Percentiles rank a stretch among this genome's conserved stretches.
These are phyloP conservation scores for Borovskyia barvae DNA, from an alignment of 208 protist genomes.

Conservation along the genomic window DNA sequence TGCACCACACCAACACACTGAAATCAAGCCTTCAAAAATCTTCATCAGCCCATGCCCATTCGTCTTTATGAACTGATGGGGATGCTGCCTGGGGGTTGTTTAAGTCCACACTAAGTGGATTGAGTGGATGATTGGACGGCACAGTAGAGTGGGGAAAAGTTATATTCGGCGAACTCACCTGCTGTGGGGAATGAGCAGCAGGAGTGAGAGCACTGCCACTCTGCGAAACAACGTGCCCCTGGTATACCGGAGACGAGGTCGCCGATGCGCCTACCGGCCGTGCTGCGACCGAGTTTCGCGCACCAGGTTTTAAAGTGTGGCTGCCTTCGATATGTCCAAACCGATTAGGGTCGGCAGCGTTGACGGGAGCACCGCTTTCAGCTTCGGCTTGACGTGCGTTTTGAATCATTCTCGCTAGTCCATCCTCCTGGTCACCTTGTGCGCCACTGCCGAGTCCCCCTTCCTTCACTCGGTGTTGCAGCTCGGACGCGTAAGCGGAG, in stretches of 20 bases:
- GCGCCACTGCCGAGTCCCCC: background rate
- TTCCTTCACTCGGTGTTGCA: slow-evolving; percentile 40
- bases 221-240: slow-evolving; percentile 5
- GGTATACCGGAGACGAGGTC: slow-evolving; percentile 4
- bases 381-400: slow-evolving; percentile 40
- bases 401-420: slow-evolving; percentile 34
- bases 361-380: slow-evolving; percentile 2
- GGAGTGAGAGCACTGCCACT: background rate
- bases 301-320: background rate
- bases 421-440: slow-evolving; percentile 25
- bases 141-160: too few relatives aligned
- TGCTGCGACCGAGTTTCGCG: background rate
- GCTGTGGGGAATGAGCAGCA: too few relatives aligned
- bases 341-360: slow-evolving; percentile 2
- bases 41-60: slow-evolving; percentile 52
- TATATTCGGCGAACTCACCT: too few relatives aligned
- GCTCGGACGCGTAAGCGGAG: slow-evolving; percentile 38
- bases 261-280: background rate
- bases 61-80: slow-evolving; percentile 20
- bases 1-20: too few relatives aligned
- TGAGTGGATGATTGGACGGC: background rate
- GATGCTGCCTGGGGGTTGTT: background rate
- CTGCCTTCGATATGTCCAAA: slow-evolving; percentile 28
- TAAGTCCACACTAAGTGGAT: slow-evolving; percentile 5
- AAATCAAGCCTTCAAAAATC: background rate